These are phyloP conservation scores for Xanthoceras sorbifolium DNA, from an alignment of 345 rosid genomes.

Conservation along the genomic window DNA sequence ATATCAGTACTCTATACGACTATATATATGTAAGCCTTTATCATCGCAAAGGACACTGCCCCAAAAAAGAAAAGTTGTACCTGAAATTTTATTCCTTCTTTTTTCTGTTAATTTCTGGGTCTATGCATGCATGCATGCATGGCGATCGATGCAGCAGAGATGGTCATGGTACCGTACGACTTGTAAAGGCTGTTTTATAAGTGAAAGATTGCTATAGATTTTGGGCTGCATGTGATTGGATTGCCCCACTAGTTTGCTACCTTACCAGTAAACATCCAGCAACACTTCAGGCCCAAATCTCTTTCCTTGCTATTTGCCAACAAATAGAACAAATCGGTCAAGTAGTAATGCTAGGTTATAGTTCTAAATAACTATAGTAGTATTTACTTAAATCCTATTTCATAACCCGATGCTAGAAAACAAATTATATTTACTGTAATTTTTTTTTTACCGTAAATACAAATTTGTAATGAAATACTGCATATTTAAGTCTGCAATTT, in stretches of 20 bases:
- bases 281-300: background rate
- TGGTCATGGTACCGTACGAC: background rate
- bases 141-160: background rate
- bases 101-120: background rate
- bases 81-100: background rate
- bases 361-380: too few relatives aligned
- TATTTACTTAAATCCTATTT: too few relatives aligned
- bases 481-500: too few relatives aligned
- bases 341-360: too few relatives aligned
- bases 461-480: too few relatives aligned
- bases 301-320: background rate
- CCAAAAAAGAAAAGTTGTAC: background rate
- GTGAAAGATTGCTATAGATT: background rate
- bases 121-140: background rate
- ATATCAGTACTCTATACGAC: background rate
- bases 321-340: too few relatives aligned
- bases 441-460: too few relatives aligned
- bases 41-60: background rate
- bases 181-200: background rate
- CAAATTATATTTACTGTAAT: too few relatives aligned
- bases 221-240: slow-evolving; percentile 13
- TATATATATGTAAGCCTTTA: background rate
- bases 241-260: slow-evolving; percentile 16
- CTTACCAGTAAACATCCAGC: slow-evolving; percentile 2
- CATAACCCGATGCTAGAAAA: too few relatives aligned